Percentiles rank a stretch among this genome's conserved stretches.
Evolutionary conservation across 768 basidiomycete species (phyloP).

Genomic region (Lentinula sp.): DNA sequence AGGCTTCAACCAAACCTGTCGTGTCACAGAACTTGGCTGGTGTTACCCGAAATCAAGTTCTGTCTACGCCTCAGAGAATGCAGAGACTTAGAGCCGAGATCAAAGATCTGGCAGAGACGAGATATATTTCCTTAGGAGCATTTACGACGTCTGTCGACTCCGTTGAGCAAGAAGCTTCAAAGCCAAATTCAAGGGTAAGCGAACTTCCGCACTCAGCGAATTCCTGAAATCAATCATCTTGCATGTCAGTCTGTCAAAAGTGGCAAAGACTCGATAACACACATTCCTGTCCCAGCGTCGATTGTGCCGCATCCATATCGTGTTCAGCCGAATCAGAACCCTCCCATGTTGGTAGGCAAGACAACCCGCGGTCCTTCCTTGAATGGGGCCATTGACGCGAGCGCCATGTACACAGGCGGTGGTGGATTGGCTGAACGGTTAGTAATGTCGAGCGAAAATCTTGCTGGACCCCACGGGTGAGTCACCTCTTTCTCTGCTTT

Average conservation of each 20-base stretch:
- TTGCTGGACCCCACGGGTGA: constrained; percentile 39
- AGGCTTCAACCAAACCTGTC: neutral
- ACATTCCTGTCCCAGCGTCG: neutral
- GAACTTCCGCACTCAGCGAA: neutral
- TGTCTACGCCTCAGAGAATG: constrained; percentile 4
- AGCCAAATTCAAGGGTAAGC: neutral
- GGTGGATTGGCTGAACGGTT: constrained; percentile 41
- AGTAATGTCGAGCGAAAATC: constrained; percentile 41
- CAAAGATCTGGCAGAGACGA: neutral
- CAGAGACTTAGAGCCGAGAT: constrained; percentile 13
- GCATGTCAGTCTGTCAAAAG: neutral
- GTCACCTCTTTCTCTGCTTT: constrained; percentile 21
- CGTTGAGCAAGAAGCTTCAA: neutral
- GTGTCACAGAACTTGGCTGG: neutral
- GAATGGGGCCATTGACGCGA: constrained; percentile 19
- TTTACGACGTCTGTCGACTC: neutral
- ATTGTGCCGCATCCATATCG: neutral
- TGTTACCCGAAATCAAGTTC: neutral
- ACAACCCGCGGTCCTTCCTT: neutral
- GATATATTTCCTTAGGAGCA: neutral
- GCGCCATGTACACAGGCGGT: constrained; percentile 15
- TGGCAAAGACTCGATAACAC: neutral
- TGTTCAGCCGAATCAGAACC: neutral
- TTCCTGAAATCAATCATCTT: neutral
- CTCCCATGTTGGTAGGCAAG: neutral